A percentile compares a stretch with the other conserved stretches of the same genome.
These are phyloP conservation scores for Fusarium brachygibbosum DNA, from an alignment of 2,329 filamentous ascomycete species.

Conservation along the genomic window DNA sequence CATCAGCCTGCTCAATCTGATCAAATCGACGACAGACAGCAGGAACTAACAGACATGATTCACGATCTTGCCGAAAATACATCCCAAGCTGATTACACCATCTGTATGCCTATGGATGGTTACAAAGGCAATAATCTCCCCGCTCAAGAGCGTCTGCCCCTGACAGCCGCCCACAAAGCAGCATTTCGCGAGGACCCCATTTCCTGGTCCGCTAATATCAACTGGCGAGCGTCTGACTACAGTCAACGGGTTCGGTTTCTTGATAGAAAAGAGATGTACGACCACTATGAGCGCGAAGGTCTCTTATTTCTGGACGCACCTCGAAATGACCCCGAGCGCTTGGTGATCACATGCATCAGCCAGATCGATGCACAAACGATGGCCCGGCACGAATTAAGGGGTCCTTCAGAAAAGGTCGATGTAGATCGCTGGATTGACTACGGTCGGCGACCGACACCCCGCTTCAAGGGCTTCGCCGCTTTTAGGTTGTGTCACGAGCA, in stretches of 20 bases:
- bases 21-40: slow-evolving; percentile 21
- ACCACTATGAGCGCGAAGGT: not conserved
- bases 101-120: slow-evolving; percentile 49
- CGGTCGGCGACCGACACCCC: not conserved
- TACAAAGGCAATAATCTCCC: slow-evolving; percentile 44
- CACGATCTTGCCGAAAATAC: slow-evolving; percentile 45
- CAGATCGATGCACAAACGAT: slow-evolving; percentile 27
- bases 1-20: not conserved
- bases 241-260: slow-evolving; percentile 8
- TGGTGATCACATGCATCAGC: not conserved
- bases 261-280: slow-evolving; percentile 12
- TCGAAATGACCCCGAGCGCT: slow-evolving; percentile 12
- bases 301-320: fast-evolving
- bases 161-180: slow-evolving; percentile 1
- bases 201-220: slow-evolving; percentile 22
- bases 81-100: slow-evolving; percentile 43
- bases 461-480: slow-evolving; percentile 18
- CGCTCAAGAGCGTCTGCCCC: slow-evolving; percentile 16
- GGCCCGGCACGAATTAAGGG: slow-evolving; percentile 35
- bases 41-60: slow-evolving; percentile 41
- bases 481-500: slow-evolving; percentile 44
- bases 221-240: slow-evolving; percentile 22
- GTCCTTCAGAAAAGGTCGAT: not conserved
- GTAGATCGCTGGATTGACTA: slow-evolving; percentile 31
- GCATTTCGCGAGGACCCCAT: slow-evolving; percentile 23